Conservation (phyloP, 305 asterid species). For the Rubia peregrina region DNA sequence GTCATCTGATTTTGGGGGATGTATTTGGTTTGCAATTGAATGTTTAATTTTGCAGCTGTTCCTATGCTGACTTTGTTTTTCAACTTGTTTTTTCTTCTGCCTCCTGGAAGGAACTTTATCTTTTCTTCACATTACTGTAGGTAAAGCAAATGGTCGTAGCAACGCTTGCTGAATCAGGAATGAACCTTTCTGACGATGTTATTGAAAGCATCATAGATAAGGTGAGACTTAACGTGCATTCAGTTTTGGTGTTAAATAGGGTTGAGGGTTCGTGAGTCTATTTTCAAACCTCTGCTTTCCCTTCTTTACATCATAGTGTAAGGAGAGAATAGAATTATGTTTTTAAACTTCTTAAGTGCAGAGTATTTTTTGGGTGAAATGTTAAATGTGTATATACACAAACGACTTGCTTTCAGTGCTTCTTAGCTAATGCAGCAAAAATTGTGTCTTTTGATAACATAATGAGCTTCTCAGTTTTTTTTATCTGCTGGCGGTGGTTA, state of each 20-base stretch:
- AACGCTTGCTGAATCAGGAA: constrained; percentile 52
- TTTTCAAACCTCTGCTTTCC: neutral
- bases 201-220: constrained; percentile 44
- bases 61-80: neutral
- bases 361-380: neutral
- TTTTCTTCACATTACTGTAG: constrained; percentile 21
- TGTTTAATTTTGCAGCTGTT: constrained; percentile 1
- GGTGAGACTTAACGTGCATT: constrained; percentile 17
- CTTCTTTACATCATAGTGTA: neutral
- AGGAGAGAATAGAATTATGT: neutral
- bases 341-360: neutral
- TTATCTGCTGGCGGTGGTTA: neutral
- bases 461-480: neutral
- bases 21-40: neutral
- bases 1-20: neutral
- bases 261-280: neutral
- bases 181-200: constrained; percentile 49
- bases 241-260: neutral
- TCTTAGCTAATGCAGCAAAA: neutral
- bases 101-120: constrained; percentile 10
- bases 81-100: neutral
- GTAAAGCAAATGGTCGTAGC: constrained; percentile 59
- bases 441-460: neutral
- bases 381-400: neutral
- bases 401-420: neutral